phyloP scores from a whole-genome alignment of 2,329 filamentous ascomycete genomes.

The Aureobasidium sp. region DNA sequence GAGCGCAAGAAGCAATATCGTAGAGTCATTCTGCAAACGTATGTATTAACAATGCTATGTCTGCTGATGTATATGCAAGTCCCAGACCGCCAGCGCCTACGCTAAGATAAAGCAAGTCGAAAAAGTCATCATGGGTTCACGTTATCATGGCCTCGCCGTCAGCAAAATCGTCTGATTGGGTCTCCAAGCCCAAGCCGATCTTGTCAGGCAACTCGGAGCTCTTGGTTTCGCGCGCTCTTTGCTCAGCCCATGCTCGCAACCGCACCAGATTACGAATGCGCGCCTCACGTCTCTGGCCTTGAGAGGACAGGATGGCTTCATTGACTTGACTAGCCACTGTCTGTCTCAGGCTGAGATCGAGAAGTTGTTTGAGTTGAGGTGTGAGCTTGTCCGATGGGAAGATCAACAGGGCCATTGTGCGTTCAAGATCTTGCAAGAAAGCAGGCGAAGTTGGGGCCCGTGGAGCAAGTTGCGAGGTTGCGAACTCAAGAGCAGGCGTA shows the following conservation, averaged over 20 bases:
- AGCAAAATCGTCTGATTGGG: slow-evolving; percentile 19
- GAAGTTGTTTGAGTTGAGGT: slow-evolving; percentile 64
- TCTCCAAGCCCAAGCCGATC: slow-evolving; percentile 37
- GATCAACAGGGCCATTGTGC: slow-evolving; percentile 86
- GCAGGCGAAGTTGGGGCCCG: slow-evolving; percentile 72
- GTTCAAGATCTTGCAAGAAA: slow-evolving; percentile 81
- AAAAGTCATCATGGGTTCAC: slow-evolving; percentile 16
- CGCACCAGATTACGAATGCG: slow-evolving; percentile 75
- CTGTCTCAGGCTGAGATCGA: slow-evolving; percentile 72
- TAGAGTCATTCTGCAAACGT: neutral
- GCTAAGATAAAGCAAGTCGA: slow-evolving; percentile 20
- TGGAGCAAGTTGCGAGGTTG: slow-evolving; percentile 77
- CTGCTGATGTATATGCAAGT: neutral
- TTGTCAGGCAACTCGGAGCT: slow-evolving; percentile 34
- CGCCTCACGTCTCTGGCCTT: slow-evolving; percentile 68
- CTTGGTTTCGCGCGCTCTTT: slow-evolving; percentile 43
- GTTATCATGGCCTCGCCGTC: slow-evolving; percentile 30
- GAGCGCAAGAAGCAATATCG: too few species aligned
- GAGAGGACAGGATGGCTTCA: slow-evolving; percentile 70
- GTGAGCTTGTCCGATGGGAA: slow-evolving; percentile 76
- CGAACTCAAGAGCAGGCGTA: slow-evolving; percentile 74
- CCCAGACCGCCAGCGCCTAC: slow-evolving; percentile 20
- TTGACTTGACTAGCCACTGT: slow-evolving; percentile 86
- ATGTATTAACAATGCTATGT: neutral
- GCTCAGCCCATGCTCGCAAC: slow-evolving; percentile 79